Conservation (phyloP, 495 filamentous ascomycete species). For the Trichoderma virens region DNA sequence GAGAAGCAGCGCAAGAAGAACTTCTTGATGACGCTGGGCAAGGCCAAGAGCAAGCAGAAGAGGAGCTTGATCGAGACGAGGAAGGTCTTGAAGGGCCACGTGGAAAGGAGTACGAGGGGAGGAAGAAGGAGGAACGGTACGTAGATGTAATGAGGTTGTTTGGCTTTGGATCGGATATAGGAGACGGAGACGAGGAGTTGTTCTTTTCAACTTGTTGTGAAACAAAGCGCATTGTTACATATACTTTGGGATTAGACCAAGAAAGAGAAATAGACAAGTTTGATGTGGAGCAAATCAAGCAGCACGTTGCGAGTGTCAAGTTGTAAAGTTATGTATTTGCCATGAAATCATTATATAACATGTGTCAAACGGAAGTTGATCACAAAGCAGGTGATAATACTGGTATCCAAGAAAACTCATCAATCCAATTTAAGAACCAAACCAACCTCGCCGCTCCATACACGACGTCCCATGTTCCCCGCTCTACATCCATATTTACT, state of each 20-base stretch:
- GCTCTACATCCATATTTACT: background rate
- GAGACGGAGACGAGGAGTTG: background rate
- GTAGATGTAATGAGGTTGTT: background rate
- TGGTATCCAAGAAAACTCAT: background rate
- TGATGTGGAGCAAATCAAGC: background rate
- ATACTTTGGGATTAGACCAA: background rate
- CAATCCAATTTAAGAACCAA: background rate
- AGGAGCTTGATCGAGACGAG: conserved; percentile 76
- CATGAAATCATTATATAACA: background rate
- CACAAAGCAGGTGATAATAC: background rate
- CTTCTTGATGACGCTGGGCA: conserved; percentile 94
- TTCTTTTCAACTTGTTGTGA: background rate
- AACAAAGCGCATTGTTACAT: background rate
- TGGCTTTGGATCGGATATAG: background rate
- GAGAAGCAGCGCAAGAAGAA: conserved; percentile 97
- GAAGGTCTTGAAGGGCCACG: conserved; percentile 70
- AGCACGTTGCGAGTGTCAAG: background rate
- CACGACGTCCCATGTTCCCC: no score
- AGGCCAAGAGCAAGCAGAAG: conserved; percentile 89
- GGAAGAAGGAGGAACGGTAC: conserved; percentile 66
- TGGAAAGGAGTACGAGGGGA: conserved; percentile 74
- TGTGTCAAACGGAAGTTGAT: no score
- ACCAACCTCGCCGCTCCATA: background rate
- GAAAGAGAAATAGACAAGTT: background rate
- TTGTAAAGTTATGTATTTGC: background rate